A percentile compares a stretch with the other conserved stretches of the same genome.
phyloP scores from a whole-genome alignment of 441 rosid genomes.

The Eruca vesicaria region DNA sequence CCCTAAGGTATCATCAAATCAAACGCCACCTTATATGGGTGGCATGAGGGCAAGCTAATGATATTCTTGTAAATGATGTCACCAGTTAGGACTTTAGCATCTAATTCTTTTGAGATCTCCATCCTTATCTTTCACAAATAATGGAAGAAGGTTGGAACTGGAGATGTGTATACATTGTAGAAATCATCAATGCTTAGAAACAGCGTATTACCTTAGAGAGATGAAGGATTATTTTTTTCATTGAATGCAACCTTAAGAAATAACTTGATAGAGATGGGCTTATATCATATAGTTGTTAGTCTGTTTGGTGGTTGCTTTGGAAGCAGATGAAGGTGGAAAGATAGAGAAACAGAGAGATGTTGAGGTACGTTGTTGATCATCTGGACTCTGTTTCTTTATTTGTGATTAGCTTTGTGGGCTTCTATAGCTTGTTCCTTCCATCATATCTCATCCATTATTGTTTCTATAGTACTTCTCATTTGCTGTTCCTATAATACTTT shows the following conservation, averaged over 20 bases:
- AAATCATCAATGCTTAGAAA: constrained; percentile 34
- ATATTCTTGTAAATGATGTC: constrained; percentile 24
- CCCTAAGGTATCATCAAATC: constrained; percentile 41
- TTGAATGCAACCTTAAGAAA: neutral
- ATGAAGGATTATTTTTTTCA: neutral
- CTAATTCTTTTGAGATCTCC: constrained; percentile 12
- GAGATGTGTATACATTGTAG: constrained; percentile 24
- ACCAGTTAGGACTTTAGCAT: constrained; percentile 1
- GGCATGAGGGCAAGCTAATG: constrained; percentile 21
- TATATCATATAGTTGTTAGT: neutral
- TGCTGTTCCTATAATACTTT: too few species aligned
- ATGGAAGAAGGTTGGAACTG: constrained; percentile 20
- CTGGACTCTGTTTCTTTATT: neutral
- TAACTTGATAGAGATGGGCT: neutral
- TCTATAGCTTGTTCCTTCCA: neutral
- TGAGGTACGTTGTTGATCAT: neutral
- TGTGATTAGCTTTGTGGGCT: neutral
- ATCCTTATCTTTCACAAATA: constrained; percentile 4
- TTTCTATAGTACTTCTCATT: too few species aligned
- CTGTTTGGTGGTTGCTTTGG: neutral
- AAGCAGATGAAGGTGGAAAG: neutral
- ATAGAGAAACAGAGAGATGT: neutral
- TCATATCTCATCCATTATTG: too few species aligned
- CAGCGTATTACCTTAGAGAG: constrained; percentile 24
- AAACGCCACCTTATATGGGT: constrained; percentile 1